A percentile compares a stretch with the other conserved stretches of the same genome.
Conservation (phyloP, 768 basidiomycete species). For the Pleurotus eryngii region DNA sequence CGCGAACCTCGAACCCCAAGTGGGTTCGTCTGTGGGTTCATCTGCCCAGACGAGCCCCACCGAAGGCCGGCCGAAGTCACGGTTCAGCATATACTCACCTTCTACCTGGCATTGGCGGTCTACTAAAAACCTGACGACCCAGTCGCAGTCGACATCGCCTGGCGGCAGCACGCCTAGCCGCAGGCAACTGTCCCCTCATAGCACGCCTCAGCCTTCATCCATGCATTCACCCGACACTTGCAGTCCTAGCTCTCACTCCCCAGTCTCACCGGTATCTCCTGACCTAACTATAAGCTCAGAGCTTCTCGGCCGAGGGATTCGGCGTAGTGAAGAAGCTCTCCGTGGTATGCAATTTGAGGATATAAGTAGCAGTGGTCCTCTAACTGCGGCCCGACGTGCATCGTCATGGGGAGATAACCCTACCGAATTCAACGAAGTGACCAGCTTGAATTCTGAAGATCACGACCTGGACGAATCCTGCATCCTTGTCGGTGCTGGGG, state of each 20-base stretch:
- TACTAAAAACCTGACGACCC: constrained; percentile 3
- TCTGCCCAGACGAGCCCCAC: constrained; percentile 16
- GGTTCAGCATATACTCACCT: constrained; percentile 28
- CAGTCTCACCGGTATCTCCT: not conserved
- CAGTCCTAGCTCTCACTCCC: constrained; percentile 1
- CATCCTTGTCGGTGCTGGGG: constrained; percentile 19
- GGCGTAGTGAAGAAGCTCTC: constrained; percentile 46
- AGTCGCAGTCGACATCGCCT: not conserved
- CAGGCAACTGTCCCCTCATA: not conserved
- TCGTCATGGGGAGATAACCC: constrained; percentile 62
- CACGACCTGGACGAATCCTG: constrained; percentile 42
- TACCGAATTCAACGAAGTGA: constrained; percentile 28
- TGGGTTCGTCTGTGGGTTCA: constrained; percentile 9
- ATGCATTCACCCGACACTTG: not conserved
- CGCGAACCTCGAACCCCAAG: not conserved
- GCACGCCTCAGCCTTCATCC: constrained; percentile 1
- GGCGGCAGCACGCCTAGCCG: not conserved
- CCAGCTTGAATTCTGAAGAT: constrained; percentile 31
- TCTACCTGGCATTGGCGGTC: constrained; percentile 31
- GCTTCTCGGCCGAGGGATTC: constrained; percentile 16
- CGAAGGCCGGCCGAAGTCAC: constrained; percentile 14
- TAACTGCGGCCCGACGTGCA: constrained; percentile 51
- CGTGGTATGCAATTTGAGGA: constrained; percentile 22
- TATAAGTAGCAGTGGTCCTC: constrained; percentile 14
- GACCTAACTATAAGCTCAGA: constrained; percentile 7